Percentiles rank a stretch among this genome's conserved stretches.
phyloP scores from a whole-genome alignment of 345 rosid genomes.

The Firmiana major region DNA sequence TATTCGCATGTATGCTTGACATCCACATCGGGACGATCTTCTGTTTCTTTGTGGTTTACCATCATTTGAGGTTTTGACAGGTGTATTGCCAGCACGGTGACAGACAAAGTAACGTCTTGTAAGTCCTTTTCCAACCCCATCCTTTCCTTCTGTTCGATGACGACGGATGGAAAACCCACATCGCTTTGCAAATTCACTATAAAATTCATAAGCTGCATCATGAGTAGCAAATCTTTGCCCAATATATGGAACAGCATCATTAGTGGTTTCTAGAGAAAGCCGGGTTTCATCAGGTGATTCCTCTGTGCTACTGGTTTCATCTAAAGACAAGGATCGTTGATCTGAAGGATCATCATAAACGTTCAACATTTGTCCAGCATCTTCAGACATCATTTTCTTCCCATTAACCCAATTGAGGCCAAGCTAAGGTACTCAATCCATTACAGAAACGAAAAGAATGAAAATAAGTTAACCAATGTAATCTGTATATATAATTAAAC shows the following conservation, averaged over 20 bases:
- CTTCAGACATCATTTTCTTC: constrained; percentile 61
- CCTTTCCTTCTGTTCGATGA: constrained; percentile 96
- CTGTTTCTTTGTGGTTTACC: constrained; percentile 85
- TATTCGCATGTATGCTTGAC: constrained; percentile 85
- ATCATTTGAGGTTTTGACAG: constrained; percentile 58
- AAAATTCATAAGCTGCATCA: constrained; percentile 89
- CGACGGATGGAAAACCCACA: constrained; percentile 94
- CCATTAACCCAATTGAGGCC: constrained; percentile 24
- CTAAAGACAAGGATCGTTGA: constrained; percentile 75
- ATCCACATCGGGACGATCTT: constrained; percentile 90
- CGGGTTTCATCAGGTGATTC: constrained; percentile 72
- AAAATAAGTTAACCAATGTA: background rate
- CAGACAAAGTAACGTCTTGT: constrained; percentile 95
- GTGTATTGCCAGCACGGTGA: constrained; percentile 98
- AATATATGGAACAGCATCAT: constrained; percentile 64
- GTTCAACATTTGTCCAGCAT: constrained; percentile 58
- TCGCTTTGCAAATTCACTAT: constrained; percentile 76
- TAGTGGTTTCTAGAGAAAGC: constrained; percentile 65
- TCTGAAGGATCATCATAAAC: constrained; percentile 84
- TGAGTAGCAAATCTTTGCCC: constrained; percentile 86
- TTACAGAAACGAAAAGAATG: background rate
- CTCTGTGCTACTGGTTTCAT: constrained; percentile 78
- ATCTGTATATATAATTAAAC: background rate
- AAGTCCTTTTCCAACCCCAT: constrained; percentile 93
- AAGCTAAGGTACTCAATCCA: background rate